These are phyloP conservation scores for Fusarium miscanthi DNA, from an alignment of 2,329 filamentous ascomycete species.

Conservation along the genomic window DNA sequence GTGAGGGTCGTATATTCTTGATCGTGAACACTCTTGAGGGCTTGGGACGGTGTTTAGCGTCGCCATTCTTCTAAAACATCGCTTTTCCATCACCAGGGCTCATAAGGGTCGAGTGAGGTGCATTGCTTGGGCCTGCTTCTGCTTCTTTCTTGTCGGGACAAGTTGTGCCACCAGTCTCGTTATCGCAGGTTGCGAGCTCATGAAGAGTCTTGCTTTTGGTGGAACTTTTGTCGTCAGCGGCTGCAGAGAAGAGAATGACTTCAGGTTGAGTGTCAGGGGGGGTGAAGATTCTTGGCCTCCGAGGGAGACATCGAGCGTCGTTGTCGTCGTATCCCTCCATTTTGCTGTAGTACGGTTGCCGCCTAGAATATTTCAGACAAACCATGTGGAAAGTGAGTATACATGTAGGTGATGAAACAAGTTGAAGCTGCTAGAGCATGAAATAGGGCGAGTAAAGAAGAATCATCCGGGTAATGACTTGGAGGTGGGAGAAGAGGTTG, in stretches of 20 bases:
- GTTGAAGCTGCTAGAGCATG: neutral
- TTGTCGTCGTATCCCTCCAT: conserved; percentile 37
- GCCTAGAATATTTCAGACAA: neutral
- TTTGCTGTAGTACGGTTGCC: neutral
- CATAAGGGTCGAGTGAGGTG: conserved; percentile 21
- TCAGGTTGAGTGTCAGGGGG: conserved; percentile 12
- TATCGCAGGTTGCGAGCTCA: neutral
- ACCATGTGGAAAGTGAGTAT: neutral
- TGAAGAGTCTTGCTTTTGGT: neutral
- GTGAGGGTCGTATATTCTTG: neutral
- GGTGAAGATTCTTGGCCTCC: conserved; percentile 30
- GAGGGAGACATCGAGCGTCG: conserved; percentile 32
- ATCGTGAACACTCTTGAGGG: neutral
- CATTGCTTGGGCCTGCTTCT: neutral
- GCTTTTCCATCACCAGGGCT: conserved; percentile 11
- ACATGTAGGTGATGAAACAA: conserved; percentile 12
- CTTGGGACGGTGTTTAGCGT: neutral
- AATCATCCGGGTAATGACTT: neutral
- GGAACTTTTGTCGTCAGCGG: neutral
- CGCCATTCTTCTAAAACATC: conserved; percentile 30
- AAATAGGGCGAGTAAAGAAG: conserved; percentile 2
- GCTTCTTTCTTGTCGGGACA: neutral
- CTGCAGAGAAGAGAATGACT: conserved; percentile 20
- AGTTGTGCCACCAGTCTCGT: neutral
- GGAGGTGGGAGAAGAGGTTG: neutral